Evolutionary conservation across 2,329 filamentous ascomycete species (phyloP), one percentile per base, ranked within the genome.

Genomic region (Aspergillus sp.): DNA sequence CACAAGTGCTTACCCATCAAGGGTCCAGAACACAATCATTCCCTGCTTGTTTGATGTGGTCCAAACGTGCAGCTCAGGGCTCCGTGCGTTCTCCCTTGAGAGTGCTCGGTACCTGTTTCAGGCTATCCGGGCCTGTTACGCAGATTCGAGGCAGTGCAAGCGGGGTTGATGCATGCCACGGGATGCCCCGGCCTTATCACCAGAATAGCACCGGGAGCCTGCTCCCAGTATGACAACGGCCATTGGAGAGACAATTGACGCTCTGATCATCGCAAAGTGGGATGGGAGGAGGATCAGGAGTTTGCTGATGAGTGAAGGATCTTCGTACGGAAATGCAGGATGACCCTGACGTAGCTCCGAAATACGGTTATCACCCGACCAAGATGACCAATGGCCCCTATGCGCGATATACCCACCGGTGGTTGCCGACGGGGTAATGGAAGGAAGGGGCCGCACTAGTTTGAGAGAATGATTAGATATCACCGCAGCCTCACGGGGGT

Each of bases 321-420:
- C 44, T 49, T 50, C n/a, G 17, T 50, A 15, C 23, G 47, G 47
- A 23, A 36, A 50, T 32, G 47, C 47, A 50, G 15, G 47, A 50
- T 23, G 47, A 50, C 47, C 47, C 47, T 50, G 47, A 30, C 25
- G 47, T 50, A 30, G 44, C 44, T 49, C 42, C 44, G 23, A 19
- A 15, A 49, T 49, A 49, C 44, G 44, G 44, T 49, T 25, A 49
- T 50, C 47, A 50, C 23, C 47, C 47, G 47, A 50, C 47, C 47
- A 30, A 11, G 47, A 25, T 50, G 25, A 50, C 47, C 47, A 27
- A n/a, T 17, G 47, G 25, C 10, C 44, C 15, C 13, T 27, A n/a
- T 49, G 44, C 44, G 44, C 44, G 44, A 49, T 30, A 49, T 49
- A 49, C 21, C 15, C 21, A 49, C 44, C 23, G 19, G 44, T 49